Base-by-base conservation (phyloP, 306 rosid genomes). In the Calophaca sinica region DNA sequence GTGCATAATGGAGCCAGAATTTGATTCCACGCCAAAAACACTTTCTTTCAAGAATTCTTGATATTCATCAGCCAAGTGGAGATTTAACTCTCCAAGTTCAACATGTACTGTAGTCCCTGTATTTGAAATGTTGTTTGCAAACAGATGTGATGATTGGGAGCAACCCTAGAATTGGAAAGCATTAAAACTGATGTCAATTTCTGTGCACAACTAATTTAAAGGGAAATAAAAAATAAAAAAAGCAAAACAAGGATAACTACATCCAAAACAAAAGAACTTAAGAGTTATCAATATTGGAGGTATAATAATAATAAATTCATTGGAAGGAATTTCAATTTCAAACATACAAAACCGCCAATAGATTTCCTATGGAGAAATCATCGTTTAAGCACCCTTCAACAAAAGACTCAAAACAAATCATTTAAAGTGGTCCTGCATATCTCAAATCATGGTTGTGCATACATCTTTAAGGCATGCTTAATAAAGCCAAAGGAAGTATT, bases 61-160 rank as follows among this genome's bases (percentile, higher is more conserved):
- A 89, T 88, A 92, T 82, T 96, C 99, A 81, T 92, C 97, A 7
- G 96, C 88, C 92, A 92, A 77, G 80, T 90, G 89, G 70, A 96
- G 88, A 90, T 96, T 96, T 63, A 96, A 74, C 82, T 96, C 99
- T 67, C 98, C 99, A 67, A 96, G 93, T 74, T 96, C 99, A 86
- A 84, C 64, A 67, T 96, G 99, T 31, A 89, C 85, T 62, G 92
- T 62, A 10, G 89, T 90, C 87, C 98, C 98, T 13, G 78, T 88
- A 76, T 83, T 85, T 62, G 97, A 92, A 79, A 90, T 84, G 83
- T 96, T 96, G 82, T 96, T 92, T 26, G 99, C 93, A 67, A 85
- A 96, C 80, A 96, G 83, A 53, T 96, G 98, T 8, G 91, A 92
- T 9, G 98, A 90, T 84, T 90, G 99, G 64, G 93, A 92, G 85